Percentiles rank a stretch among this genome's conserved stretches.
Evolutionary conservation across 306 rosid genomes (phyloP).

Genomic region (Purshia tridentata): DNA sequence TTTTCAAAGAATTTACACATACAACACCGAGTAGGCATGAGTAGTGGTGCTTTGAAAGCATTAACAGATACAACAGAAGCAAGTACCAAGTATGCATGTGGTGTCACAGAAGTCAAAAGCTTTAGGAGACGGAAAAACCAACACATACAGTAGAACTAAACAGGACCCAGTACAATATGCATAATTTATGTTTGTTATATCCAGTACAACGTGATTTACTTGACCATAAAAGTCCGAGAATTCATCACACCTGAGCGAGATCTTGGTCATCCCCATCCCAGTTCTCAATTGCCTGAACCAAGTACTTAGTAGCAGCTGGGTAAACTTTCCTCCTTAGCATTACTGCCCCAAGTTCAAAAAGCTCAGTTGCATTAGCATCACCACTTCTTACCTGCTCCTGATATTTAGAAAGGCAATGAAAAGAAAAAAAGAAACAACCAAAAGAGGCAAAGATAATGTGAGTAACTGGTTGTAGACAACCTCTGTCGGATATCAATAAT

Average conservation of each 20-base stretch:
- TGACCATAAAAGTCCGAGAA: background rate
- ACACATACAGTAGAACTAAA: too few species aligned
- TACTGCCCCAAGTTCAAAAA: slow-evolving; percentile 97
- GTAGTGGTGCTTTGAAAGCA: background rate
- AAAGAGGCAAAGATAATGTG: background rate
- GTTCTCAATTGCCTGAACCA: slow-evolving; percentile 89
- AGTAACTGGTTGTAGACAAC: slow-evolving; percentile 15
- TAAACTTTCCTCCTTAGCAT: slow-evolving; percentile 95
- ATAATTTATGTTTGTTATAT: background rate
- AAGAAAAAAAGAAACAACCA: slow-evolving; percentile 5
- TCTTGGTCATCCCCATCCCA: slow-evolving; percentile 98
- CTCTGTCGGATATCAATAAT: background rate
- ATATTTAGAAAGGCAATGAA: slow-evolving; percentile 6
- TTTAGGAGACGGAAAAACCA: background rate
- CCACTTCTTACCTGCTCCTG: slow-evolving; percentile 99
- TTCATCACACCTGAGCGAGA: slow-evolving; percentile 77
- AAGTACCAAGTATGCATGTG: too few species aligned
- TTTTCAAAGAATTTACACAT: background rate
- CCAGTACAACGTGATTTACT: background rate
- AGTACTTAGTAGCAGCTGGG: slow-evolving; percentile 84
- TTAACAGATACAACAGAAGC: background rate
- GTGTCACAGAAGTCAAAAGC: background rate
- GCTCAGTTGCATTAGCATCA: slow-evolving; percentile 84
- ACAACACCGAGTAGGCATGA: background rate
- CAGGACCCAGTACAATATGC: background rate